A percentile compares a stretch with the other conserved stretches of the same genome.
Evolutionary conservation across 495 filamentous ascomycete genomes (phyloP).

Genomic region (Neohortaea acidophila): DNA sequence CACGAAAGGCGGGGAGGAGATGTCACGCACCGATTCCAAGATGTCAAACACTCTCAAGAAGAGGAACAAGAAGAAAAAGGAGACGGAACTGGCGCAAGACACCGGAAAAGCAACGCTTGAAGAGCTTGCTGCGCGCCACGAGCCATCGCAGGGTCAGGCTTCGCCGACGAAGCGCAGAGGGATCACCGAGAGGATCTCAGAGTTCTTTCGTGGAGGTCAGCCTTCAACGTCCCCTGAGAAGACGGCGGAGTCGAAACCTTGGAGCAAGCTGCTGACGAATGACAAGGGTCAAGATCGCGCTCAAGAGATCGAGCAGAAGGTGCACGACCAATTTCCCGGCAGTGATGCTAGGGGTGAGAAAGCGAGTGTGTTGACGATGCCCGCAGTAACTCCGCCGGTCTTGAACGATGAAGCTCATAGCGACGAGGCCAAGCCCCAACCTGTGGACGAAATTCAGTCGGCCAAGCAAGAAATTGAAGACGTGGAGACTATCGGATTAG

Average conservation of each 20-base stretch:
- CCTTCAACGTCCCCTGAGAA: not conserved
- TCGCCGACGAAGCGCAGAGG: not conserved
- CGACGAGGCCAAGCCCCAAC: too few relatives aligned
- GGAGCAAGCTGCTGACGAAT: conserved; percentile 1
- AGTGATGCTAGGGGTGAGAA: too few relatives aligned
- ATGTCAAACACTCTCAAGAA: not conserved
- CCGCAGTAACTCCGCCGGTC: too few relatives aligned
- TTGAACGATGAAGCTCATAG: too few relatives aligned
- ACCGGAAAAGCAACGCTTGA: too few relatives aligned
- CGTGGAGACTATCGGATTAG: too few relatives aligned
- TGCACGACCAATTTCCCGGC: too few relatives aligned
- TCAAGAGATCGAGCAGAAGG: not conserved
- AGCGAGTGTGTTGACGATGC: too few relatives aligned
- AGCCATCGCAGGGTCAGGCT: too few relatives aligned
- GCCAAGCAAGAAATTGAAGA: too few relatives aligned
- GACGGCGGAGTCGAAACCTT: not conserved
- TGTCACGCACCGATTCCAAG: not conserved
- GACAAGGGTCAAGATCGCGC: not conserved
- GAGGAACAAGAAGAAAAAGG: not conserved
- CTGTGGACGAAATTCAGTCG: too few relatives aligned
- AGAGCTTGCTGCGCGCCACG: too few relatives aligned
- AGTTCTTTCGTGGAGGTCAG: not conserved
- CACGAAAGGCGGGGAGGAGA: not conserved
- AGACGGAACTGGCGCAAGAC: not conserved
- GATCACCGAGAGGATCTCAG: not conserved